Evolutionary conservation across 148 eudicot species (phyloP).

Genomic region (Rhododendron kiyosumense): DNA sequence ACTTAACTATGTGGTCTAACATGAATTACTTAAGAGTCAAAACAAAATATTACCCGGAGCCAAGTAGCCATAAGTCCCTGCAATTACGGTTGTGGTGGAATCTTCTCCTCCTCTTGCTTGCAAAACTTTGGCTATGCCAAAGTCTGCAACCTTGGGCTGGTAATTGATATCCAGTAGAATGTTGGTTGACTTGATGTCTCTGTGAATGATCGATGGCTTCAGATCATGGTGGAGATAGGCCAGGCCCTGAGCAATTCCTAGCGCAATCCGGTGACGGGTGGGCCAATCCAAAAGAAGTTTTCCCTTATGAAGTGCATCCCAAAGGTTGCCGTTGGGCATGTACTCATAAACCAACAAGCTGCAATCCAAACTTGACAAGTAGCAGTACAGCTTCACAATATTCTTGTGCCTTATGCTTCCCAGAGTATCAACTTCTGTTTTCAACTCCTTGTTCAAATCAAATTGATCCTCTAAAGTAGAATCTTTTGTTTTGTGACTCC

Average conservation of each 20-base stretch:
- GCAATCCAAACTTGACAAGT: slow-evolving; percentile 55
- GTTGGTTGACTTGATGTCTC: slow-evolving; percentile 93
- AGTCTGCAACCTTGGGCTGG: slow-evolving; percentile 90
- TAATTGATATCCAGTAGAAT: slow-evolving; percentile 75
- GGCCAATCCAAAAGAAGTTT: slow-evolving; percentile 75
- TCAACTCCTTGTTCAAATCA: slow-evolving; percentile 54
- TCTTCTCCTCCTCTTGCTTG: slow-evolving; percentile 68
- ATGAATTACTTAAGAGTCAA: not conserved
- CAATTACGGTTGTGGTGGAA: slow-evolving; percentile 57
- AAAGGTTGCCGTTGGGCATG: slow-evolving; percentile 92
- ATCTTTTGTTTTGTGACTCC: slow-evolving; percentile 65
- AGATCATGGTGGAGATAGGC: slow-evolving; percentile 93
- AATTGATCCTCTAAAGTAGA: slow-evolving; percentile 43
- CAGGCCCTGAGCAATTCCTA: slow-evolving; percentile 85
- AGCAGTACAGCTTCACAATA: slow-evolving; percentile 84
- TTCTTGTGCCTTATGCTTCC: slow-evolving; percentile 93
- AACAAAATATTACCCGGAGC: slow-evolving; percentile 66
- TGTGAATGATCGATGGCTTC: slow-evolving; percentile 73
- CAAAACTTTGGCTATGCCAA: slow-evolving; percentile 92
- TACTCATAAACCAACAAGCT: slow-evolving; percentile 87
- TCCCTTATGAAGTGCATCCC: slow-evolving; percentile 90
- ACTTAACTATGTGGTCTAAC: not conserved
- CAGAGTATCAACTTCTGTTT: slow-evolving; percentile 87
- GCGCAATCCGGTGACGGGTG: slow-evolving; percentile 69
- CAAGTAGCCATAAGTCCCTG: slow-evolving; percentile 94